Base-by-base conservation (phyloP, 164 flowering plant species). In the Kalanchoe fedtschenkoi region DNA sequence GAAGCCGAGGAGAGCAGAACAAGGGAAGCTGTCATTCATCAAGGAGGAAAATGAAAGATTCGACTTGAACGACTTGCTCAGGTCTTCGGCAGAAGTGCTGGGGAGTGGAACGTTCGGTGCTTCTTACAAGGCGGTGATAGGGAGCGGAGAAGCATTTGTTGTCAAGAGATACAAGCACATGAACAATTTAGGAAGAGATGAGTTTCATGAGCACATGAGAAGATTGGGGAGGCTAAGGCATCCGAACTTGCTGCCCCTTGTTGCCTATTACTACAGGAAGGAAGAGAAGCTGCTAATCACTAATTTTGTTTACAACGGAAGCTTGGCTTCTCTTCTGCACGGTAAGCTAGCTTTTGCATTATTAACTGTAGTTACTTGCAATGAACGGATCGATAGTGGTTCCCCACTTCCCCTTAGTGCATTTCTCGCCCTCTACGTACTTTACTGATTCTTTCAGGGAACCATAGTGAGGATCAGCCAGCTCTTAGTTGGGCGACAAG, bases 141-240 rank as follows among this genome's bases (percentile, higher is more conserved):
- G 47, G 28, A 68, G 38, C 62, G 96, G 95, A 10, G 58, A 69
- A 4, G 62, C 74, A 17, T 47, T 84, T 71, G 96, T 87, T 38
- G 96, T 92, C 24, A 89, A 89, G 80, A 84, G 96, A 70, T 87
- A 73, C 68, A 84, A 69, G 67, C 80, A 84, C 33, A 87, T 92
- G 98, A 92, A 82, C 59, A 82, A 80, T 58, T 80, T 81, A 1
- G 85, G 81, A 0, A 82, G 66, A 65, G 93, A 86, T 26, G 96
- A 84, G 55, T 92, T 92, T 64, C 83, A 84, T 35, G 88, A 86
- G 54, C 91, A 92, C 47, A 86, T 92, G 96, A 86, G 83, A 62
- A 81, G 88, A 69, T 26, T 92, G 0, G 96, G 93, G 7, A 81
- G 79, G 68, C 68, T 89, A 35, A 51, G 58, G 0, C 92, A 92